phyloP scores from a whole-genome alignment of 768 basidiomycete genomes.

The Peribolospora baueri region DNA sequence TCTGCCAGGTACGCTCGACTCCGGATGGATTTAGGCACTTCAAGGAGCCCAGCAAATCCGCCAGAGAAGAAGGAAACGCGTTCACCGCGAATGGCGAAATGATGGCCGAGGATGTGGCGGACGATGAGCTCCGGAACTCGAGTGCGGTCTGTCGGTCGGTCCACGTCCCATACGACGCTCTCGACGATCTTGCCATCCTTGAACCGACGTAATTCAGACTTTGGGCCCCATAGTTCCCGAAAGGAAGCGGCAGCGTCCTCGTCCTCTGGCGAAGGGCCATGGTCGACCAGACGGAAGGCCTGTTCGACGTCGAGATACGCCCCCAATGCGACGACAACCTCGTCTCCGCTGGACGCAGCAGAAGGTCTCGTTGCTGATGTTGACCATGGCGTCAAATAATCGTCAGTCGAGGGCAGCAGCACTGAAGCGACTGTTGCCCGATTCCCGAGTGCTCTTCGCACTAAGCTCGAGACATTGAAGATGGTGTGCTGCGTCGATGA shows the following conservation, averaged over 20 bases:
- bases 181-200: slow-evolving; percentile 82
- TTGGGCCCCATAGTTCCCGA: slow-evolving; percentile 69
- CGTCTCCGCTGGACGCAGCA: not conserved
- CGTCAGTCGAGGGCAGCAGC: not conserved
- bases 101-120: slow-evolving; percentile 43
- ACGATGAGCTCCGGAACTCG: slow-evolving; percentile 46
- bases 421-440: slow-evolving; percentile 19
- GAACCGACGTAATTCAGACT: slow-evolving; percentile 78
- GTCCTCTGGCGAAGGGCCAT: slow-evolving; percentile 50
- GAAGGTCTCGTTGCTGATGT: not conserved
- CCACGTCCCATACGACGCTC: slow-evolving; percentile 89
- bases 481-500: no score
- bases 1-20: slow-evolving; percentile 17
- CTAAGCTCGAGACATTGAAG: no score
- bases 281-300: slow-evolving; percentile 69
- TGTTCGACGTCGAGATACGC: slow-evolving; percentile 44
- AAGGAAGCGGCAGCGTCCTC: slow-evolving; percentile 36
- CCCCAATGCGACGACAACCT: slow-evolving; percentile 37
- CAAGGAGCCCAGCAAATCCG: slow-evolving; percentile 16
- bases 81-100: slow-evolving; percentile 35
- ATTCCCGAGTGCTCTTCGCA: slow-evolving; percentile 22
- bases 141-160: slow-evolving; percentile 24
- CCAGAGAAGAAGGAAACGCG: slow-evolving; percentile 23
- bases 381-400: no score
- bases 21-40: slow-evolving; percentile 18